These are phyloP conservation scores for Pichia exigua DNA, from an alignment of 805 yeast genomes.

Conservation along the genomic window DNA sequence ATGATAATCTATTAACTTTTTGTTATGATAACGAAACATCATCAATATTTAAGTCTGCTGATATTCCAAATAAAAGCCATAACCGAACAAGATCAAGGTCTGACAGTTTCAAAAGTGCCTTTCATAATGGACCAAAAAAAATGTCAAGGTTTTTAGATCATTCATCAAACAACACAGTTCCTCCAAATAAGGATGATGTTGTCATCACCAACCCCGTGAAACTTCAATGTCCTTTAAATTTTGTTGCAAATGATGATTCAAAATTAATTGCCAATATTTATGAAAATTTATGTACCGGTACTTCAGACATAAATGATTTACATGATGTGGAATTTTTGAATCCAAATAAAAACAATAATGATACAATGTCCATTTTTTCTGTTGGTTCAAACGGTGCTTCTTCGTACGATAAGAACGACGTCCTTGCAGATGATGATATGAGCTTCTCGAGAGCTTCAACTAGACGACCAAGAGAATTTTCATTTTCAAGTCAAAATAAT, in stretches of 20 bases:
- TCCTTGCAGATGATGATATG: conserved; percentile 3
- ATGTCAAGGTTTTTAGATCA: conserved; percentile 19
- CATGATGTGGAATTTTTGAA: conserved; percentile 8
- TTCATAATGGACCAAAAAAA: conserved; percentile 5
- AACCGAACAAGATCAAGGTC: background rate
- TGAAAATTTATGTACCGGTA: conserved; percentile 18
- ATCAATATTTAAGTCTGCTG: background rate
- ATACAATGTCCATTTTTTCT: conserved; percentile 21
- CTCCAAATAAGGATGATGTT: conserved; percentile 12
- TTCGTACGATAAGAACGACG: conserved; percentile 13
- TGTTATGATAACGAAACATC: conserved; percentile 35
- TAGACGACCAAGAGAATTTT: conserved; percentile 12
- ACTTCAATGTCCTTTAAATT: conserved; percentile 29
- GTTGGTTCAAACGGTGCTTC: conserved; percentile 15
- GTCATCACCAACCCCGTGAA: conserved; percentile 31
- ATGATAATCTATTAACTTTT: conserved; percentile 54
- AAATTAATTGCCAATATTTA: conserved; percentile 22
- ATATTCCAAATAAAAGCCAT: background rate
- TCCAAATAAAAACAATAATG: conserved; percentile 9
- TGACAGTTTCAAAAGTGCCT: background rate
- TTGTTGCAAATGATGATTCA: conserved; percentile 26
- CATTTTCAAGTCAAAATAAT: conserved; percentile 4
- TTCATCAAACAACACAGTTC: background rate
- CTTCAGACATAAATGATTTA: conserved; percentile 19
- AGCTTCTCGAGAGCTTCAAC: background rate